phyloP scores from a whole-genome alignment of 129 eudicot species.

The Chrysanthemum lavandulifolium region DNA sequence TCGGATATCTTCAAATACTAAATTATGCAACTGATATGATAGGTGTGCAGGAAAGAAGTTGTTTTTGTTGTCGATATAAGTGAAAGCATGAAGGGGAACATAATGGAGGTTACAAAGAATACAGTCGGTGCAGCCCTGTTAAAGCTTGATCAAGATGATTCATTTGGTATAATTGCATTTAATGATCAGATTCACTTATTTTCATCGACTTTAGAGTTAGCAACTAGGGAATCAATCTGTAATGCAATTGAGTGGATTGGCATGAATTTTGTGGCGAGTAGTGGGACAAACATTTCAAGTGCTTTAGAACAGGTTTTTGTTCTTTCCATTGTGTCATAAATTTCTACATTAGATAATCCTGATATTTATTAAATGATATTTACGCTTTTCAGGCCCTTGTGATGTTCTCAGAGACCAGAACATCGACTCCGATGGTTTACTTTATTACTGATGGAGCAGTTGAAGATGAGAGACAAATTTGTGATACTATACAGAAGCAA shows the following conservation, averaged over 20 bases:
- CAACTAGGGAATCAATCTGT: conserved; percentile 48
- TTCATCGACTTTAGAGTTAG: conserved; percentile 60
- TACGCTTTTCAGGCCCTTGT: conserved; percentile 54
- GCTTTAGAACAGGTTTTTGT: conserved; percentile 64
- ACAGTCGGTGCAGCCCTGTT: conserved; percentile 55
- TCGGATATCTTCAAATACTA: not conserved
- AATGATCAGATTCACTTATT: conserved; percentile 46
- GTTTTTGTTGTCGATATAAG: conserved; percentile 76
- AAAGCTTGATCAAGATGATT: conserved; percentile 59
- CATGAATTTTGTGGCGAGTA: conserved; percentile 54
- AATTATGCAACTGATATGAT: conserved; percentile 15
- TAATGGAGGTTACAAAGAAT: conserved; percentile 66
- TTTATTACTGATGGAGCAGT: conserved; percentile 87
- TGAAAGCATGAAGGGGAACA: conserved; percentile 80
- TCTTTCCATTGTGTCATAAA: not conserved
- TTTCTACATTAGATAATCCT: not conserved
- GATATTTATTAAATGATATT: not conserved
- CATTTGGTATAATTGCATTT: conserved; percentile 67
- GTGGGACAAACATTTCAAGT: conserved; percentile 74
- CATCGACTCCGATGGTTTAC: conserved; percentile 59
- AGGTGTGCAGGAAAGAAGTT: conserved; percentile 71
- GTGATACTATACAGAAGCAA: conserved; percentile 44
- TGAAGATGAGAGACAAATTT: conserved; percentile 75
- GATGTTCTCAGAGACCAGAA: conserved; percentile 54
- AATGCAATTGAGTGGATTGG: conserved; percentile 65